Conservation (phyloP, 2,329 filamentous ascomycete genomes). For the Helicocarpus griseus region DNA sequence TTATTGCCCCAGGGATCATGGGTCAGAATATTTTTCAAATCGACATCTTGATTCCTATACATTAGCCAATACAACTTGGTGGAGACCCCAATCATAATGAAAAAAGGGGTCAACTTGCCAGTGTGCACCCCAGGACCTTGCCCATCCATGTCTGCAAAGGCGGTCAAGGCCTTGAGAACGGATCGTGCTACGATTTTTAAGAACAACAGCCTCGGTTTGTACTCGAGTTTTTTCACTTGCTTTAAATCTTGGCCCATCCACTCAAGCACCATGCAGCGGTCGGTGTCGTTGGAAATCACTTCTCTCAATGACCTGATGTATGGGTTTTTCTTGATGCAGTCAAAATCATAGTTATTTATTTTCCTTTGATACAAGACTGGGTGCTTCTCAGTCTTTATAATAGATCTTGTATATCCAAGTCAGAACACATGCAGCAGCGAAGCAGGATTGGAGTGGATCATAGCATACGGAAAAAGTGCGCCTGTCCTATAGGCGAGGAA, state of each 20-base stretch:
- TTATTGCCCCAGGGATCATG: constrained; percentile 1
- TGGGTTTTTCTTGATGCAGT: constrained; percentile 4
- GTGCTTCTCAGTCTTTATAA: constrained; percentile 5
- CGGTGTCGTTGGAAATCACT: constrained; percentile 8
- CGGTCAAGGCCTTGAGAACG: constrained; percentile 8
- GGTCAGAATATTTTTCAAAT: constrained; percentile 11
- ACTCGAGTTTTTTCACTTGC: too few relatives aligned
- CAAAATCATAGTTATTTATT: constrained; percentile 5
- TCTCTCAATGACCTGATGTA: constrained; percentile 7
- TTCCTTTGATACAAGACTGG: constrained; percentile 4
- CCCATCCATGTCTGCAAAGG: constrained; percentile 11
- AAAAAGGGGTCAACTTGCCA: not conserved
- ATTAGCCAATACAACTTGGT: too few relatives aligned
- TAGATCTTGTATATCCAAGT: not conserved
- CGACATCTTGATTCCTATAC: too few relatives aligned
- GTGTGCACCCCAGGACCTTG: constrained; percentile 8
- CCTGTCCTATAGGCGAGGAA: too few relatives aligned
- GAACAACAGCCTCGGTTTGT: too few relatives aligned
- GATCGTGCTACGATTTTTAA: constrained; percentile 8
- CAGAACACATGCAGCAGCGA: too few relatives aligned
- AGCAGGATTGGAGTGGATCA: too few relatives aligned
- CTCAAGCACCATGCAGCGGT: constrained; percentile 11
- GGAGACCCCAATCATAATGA: not conserved
- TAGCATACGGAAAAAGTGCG: too few relatives aligned
- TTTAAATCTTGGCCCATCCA: constrained; percentile 10